These are phyloP conservation scores for Hawksworthiomyces lignivorus DNA, from an alignment of 2,329 filamentous ascomycete species.

Conservation along the genomic window DNA sequence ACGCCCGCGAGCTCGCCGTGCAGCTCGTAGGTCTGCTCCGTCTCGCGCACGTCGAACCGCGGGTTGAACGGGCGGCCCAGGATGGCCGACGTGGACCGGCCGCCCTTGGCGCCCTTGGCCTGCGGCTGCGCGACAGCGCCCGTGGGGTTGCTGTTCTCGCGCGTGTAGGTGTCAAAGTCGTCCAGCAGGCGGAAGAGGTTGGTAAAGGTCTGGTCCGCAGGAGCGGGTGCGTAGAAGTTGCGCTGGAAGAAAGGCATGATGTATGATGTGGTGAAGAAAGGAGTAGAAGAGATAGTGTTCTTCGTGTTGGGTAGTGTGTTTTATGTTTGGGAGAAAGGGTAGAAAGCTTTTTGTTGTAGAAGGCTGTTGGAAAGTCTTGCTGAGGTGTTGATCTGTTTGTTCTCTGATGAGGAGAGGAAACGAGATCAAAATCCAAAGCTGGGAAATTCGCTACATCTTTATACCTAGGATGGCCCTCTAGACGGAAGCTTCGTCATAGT, in stretches of 20 bases:
- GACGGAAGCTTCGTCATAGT: conserved; percentile 1
- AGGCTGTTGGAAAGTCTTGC: too few relatives aligned
- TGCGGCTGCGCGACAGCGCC: neutral
- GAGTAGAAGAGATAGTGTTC: conserved; percentile 9
- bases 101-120: neutral
- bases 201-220: conserved; percentile 17
- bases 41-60: conserved; percentile 72
- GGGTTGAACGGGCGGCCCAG: conserved; percentile 54
- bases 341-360: too few relatives aligned
- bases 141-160: conserved; percentile 20
- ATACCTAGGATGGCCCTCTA: neutral
- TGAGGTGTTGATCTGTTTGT: neutral
- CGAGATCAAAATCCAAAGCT: neutral
- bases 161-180: conserved; percentile 50
- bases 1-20: conserved; percentile 74
- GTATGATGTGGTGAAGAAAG: conserved; percentile 18
- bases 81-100: conserved; percentile 14
- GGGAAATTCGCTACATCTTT: neutral
- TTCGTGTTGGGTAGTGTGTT: neutral
- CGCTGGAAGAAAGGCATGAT: conserved; percentile 56
- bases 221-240: conserved; percentile 25
- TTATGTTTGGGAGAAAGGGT: too few relatives aligned
- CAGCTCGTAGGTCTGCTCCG: conserved; percentile 60
- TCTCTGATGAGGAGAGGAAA: conserved; percentile 3
- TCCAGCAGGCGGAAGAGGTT: conserved; percentile 56